These are phyloP conservation scores for Fusarium cyanostomum DNA, from an alignment of 2,329 filamentous ascomycete genomes.

Conservation along the genomic window DNA sequence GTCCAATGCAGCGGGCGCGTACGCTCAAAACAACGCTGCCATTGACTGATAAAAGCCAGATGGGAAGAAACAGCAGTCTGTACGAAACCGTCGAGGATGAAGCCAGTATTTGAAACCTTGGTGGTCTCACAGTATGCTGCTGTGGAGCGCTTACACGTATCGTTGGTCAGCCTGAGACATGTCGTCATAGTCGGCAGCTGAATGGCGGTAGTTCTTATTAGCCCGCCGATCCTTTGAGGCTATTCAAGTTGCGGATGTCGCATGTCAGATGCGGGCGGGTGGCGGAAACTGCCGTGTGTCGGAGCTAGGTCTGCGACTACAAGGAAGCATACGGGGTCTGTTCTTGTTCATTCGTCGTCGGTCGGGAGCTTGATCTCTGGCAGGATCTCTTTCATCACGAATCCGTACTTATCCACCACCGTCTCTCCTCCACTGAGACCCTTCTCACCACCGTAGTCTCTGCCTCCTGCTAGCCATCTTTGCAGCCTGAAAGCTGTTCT, in stretches of 20 bases:
- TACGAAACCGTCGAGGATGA: background rate
- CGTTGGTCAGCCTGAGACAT: constrained; percentile 31
- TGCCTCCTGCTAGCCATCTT: constrained; percentile 52
- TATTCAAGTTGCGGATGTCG: background rate
- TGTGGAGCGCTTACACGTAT: constrained; percentile 16
- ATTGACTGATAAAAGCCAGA: background rate
- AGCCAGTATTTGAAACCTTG: constrained; percentile 23
- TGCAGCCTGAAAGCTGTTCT: constrained; percentile 52
- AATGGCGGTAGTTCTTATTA: constrained; percentile 1
- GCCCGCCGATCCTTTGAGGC: background rate
- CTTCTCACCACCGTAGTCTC: constrained; percentile 16
- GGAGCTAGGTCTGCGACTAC: background rate
- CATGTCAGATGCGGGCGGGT: background rate
- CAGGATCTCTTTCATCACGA: constrained; percentile 32
- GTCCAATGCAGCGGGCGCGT: background rate
- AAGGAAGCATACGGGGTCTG: background rate
- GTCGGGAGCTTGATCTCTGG: constrained; percentile 30
- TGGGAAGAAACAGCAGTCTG: background rate
- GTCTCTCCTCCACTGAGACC: constrained; percentile 39
- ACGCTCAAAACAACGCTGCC: background rate
- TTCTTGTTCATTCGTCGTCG: constrained; percentile 18
- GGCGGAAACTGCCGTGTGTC: background rate
- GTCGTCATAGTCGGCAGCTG: constrained; percentile 27
- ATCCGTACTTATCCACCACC: constrained; percentile 42
- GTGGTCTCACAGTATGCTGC: constrained; percentile 16